phyloP scores from a whole-genome alignment of 345 rosid species.

The Eutrema heterophyllum region DNA sequence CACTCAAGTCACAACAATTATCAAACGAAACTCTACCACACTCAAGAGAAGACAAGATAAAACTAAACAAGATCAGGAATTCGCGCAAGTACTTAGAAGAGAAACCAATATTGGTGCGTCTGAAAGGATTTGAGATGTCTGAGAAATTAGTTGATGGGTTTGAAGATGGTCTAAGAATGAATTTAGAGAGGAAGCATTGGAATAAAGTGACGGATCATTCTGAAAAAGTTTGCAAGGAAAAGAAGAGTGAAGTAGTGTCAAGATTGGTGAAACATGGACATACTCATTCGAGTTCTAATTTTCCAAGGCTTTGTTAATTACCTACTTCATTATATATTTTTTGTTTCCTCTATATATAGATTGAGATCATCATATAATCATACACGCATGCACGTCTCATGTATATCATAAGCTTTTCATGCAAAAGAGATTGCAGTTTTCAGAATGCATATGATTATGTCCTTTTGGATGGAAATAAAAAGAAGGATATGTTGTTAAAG shows the following conservation, averaged over 20 bases:
- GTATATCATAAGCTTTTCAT: background rate
- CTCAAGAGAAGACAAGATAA: conserved; percentile 22
- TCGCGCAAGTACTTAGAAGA: conserved; percentile 15
- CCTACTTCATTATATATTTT: background rate
- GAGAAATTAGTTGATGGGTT: conserved; percentile 11
- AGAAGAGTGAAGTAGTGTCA: conserved; percentile 55
- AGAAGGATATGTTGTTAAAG: background rate
- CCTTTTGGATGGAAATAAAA: conserved; percentile 4
- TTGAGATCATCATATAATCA: background rate
- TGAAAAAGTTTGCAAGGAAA: conserved; percentile 53
- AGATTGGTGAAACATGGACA: conserved; percentile 38
- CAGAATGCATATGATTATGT: background rate
- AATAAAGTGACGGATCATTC: conserved; percentile 24
- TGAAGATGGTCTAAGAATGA: conserved; percentile 38
- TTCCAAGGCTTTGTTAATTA: conserved; percentile 57
- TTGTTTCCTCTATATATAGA: background rate
- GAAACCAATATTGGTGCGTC: conserved; percentile 21
- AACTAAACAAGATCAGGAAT: background rate
- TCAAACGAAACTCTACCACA: conserved; percentile 7
- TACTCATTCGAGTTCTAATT: conserved; percentile 18
- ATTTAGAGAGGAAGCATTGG: conserved; percentile 20
- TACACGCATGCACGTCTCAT: background rate
- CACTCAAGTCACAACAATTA: conserved; percentile 54
- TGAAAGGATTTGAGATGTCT: conserved; percentile 25
- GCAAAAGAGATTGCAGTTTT: conserved; percentile 5